Conservation (phyloP, 2,329 filamentous ascomycete species). For the Sporothrix dimorphospora region DNA sequence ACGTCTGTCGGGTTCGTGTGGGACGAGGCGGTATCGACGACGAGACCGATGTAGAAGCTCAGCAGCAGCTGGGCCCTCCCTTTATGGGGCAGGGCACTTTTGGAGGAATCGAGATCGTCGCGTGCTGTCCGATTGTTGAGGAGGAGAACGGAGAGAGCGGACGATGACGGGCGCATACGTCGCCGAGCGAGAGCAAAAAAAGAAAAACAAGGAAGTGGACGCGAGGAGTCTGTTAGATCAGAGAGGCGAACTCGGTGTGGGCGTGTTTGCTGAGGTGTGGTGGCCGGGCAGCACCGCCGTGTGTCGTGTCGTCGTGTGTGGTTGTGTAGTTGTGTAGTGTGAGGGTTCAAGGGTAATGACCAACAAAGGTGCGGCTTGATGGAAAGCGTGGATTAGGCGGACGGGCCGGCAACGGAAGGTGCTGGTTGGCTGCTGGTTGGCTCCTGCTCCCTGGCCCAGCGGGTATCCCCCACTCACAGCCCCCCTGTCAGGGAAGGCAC, state of each 20-base stretch:
- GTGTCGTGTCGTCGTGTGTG: not conserved
- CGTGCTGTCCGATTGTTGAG: not conserved
- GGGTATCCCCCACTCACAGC: conserved; percentile 16
- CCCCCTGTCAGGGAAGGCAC: conserved; percentile 1
- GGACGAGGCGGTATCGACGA: not conserved
- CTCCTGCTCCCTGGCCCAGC: not conserved
- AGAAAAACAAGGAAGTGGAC: not conserved
- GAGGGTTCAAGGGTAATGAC: not conserved
- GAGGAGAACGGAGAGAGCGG: not conserved
- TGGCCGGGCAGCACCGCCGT: conserved; percentile 12
- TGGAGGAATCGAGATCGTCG: not conserved
- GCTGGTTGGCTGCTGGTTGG: conserved; percentile 24
- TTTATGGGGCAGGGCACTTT: conserved; percentile 18
- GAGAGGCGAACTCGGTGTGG: not conserved
- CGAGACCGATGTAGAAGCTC: no score
- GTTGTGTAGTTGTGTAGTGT: not conserved
- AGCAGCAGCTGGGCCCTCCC: conserved; percentile 18
- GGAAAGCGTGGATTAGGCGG: conserved; percentile 14
- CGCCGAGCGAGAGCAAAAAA: not conserved
- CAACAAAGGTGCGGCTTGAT: not conserved
- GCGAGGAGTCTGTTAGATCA: not conserved
- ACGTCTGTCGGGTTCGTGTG: not conserved
- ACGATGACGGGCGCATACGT: not conserved
- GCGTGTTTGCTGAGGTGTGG: not conserved
- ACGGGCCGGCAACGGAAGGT: conserved; percentile 8